Percentiles rank a stretch among this genome's conserved stretches.
Conservation (phyloP, 139 green algal genomes). For the Astrephomene gubernaculifera region DNA sequence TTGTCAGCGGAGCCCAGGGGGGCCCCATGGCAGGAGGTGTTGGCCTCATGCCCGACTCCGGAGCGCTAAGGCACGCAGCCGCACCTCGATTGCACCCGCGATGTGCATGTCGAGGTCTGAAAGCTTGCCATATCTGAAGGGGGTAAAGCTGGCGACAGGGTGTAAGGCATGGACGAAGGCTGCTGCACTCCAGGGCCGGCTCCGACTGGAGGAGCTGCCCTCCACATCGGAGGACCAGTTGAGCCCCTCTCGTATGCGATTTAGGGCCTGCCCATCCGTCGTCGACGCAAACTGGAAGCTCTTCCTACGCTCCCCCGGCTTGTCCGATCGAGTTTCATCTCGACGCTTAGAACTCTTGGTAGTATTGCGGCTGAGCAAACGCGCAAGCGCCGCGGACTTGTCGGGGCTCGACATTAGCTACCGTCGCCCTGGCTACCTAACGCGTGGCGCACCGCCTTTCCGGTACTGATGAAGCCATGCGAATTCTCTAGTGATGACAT, state of each 20-base stretch:
- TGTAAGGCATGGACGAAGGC: constrained; percentile 8
- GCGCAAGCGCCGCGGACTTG: neutral
- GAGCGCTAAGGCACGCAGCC: neutral
- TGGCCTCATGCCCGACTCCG: neutral
- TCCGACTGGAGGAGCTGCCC: neutral
- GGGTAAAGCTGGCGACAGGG: neutral
- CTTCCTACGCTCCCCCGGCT: neutral
- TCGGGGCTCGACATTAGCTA: neutral
- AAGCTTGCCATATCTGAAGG: constrained; percentile 18
- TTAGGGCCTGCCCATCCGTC: neutral
- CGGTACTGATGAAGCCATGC: too few species aligned
- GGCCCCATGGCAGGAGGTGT: too few species aligned
- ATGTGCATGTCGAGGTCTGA: constrained; percentile 21
- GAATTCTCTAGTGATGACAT: too few species aligned
- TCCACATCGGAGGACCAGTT: neutral
- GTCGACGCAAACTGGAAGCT: neutral
- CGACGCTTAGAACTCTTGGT: neutral
- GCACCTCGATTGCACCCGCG: neutral
- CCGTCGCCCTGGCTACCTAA: neutral
- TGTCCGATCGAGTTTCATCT: neutral
- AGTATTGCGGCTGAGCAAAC: neutral
- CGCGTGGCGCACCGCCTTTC: neutral
- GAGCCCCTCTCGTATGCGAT: neutral
- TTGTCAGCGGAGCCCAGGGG: too few species aligned
- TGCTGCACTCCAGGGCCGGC: neutral